Base-by-base conservation (phyloP, 768 basidiomycete species). In the Mycena chlorophos region DNA sequence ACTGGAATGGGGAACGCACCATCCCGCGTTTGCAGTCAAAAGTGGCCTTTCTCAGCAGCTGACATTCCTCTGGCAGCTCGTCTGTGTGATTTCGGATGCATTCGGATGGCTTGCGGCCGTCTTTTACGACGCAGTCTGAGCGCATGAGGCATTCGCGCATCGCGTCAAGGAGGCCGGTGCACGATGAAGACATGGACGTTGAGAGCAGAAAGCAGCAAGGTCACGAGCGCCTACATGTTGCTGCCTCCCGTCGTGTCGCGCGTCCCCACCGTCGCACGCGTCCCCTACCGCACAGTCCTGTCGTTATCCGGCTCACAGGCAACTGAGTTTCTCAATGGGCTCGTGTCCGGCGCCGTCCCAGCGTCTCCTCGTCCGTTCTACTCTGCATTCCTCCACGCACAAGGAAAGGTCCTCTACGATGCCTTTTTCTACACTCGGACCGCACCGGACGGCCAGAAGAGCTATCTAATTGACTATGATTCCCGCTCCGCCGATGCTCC, bases 401-500 rank as follows among this genome's bases (percentile, higher is more conserved):
- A 92, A 94, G 96, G 96, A 37, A 82, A 94, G 67, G 85, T 98
- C 27, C 75, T 97, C 43, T 87, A 94, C 66, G 95, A 98, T 69
- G 73, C 88, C 49, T 94, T 98, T 71, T 77, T 97, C 58, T 91
- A 92, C 68, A 84, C 87, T 14, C 74, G 77, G 26, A 71, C 75
- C 10, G 72, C 73, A 40, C 64, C 69, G 34, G 70, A 70, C 19
- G 75, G 82, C 13, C 69, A 76, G 20, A 71, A 69, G 16, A 82
- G 80, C 17, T 91, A 87, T 66, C 70, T 92, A 43, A 69, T 91
- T 55, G 91, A 92, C 66, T 85, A 87, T 65, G 85, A 94, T 68
- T 71, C 82, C 12, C 75, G 83, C 45, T 68, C 79, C 1, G 79
- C 86, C 26, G 81, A 85, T 60, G 79, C 82, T 5, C 78, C 80